These are phyloP conservation scores for Myriosclerotinia scirpicola DNA, from an alignment of 2,329 filamentous ascomycete genomes.

Conservation along the genomic window DNA sequence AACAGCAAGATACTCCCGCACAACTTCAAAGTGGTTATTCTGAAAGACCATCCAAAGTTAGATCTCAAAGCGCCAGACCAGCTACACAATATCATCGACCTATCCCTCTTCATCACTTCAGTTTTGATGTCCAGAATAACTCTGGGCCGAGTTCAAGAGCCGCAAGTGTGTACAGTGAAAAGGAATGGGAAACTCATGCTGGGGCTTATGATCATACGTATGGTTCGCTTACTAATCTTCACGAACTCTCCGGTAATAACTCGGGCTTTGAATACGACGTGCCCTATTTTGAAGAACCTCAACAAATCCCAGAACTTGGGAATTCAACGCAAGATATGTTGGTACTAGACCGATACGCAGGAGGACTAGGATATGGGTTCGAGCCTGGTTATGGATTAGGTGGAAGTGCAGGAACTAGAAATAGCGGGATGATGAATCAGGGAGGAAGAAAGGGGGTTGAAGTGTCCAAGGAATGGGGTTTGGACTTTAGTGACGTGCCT, in stretches of 20 bases:
- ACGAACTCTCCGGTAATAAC: neutral
- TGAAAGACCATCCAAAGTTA: neutral
- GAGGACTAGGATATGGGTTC: slow-evolving; percentile 32
- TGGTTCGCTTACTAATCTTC: slow-evolving; percentile 24
- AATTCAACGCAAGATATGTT: slow-evolving; percentile 34
- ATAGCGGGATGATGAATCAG: slow-evolving; percentile 18
- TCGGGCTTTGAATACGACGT: slow-evolving; percentile 26
- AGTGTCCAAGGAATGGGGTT: slow-evolving; percentile 27
- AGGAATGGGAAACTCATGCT: slow-evolving; percentile 22
- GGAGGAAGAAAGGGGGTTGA: slow-evolving; percentile 26
- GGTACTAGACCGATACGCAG: slow-evolving; percentile 33
- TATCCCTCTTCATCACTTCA: slow-evolving; percentile 22
- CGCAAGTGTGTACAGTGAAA: slow-evolving; percentile 18
- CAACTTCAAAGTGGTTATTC: neutral
- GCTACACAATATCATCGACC: slow-evolving; percentile 19
- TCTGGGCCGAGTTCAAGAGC: slow-evolving; percentile 8
- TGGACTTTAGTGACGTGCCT: slow-evolving; percentile 35
- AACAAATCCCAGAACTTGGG: slow-evolving; percentile 20
- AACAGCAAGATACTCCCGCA: neutral
- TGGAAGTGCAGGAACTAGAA: slow-evolving; percentile 29
- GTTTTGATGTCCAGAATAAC: slow-evolving; percentile 17
- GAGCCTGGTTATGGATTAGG: slow-evolving; percentile 29
- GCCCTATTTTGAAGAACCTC: slow-evolving; percentile 22
- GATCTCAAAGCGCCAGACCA: slow-evolving; percentile 17
- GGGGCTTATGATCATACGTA: slow-evolving; percentile 34